These are phyloP conservation scores for Leccinum ponderosum DNA, from an alignment of 1,284 basidiomycete genomes.

Conservation along the genomic window DNA sequence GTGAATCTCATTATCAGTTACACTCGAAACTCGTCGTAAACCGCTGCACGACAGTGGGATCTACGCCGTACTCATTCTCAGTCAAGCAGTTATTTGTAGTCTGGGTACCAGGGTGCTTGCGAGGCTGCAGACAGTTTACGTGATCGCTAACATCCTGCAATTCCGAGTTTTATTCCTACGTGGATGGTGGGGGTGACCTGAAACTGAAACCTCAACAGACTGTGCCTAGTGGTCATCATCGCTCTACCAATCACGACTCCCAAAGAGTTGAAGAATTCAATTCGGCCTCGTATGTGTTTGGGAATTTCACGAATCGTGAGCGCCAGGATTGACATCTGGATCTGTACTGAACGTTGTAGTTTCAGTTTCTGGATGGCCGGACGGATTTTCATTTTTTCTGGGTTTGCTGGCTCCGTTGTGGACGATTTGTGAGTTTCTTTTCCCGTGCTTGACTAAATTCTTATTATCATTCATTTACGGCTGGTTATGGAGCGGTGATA, in stretches of 20 bases:
- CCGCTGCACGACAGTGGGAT: background rate
- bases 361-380: background rate
- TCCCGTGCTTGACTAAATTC: no score
- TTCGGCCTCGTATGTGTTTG: background rate
- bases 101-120: background rate
- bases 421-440: background rate
- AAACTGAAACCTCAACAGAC: background rate
- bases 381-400: background rate
- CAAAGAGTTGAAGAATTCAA: background rate
- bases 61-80: background rate
- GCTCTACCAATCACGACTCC: background rate
- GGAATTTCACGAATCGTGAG: slow-evolving; percentile 1
- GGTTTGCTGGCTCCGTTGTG: background rate
- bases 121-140: background rate
- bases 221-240: background rate
- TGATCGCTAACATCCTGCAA: background rate
- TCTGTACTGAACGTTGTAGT: no score
- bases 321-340: no score
- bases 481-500: no score
- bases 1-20: background rate
- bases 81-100: background rate
- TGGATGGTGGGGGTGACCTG: background rate
- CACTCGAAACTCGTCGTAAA: background rate
- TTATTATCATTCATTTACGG: no score
- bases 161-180: background rate